These are phyloP conservation scores for Hymenoscyphus albidus DNA, from an alignment of 2,329 filamentous ascomycete genomes.

Conservation along the genomic window DNA sequence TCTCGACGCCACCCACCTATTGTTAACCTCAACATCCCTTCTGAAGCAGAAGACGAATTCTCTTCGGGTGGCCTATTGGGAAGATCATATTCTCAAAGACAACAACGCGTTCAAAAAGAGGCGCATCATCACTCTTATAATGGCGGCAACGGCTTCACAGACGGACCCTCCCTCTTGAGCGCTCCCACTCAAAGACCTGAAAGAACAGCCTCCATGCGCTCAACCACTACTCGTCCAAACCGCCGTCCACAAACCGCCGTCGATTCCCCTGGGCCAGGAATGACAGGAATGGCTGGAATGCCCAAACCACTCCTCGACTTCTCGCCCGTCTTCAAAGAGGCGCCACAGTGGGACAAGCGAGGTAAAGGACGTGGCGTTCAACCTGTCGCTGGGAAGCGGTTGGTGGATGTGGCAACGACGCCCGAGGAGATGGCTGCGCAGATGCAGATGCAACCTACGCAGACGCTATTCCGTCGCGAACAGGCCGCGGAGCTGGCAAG, in stretches of 20 bases:
- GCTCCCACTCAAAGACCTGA: conserved; percentile 24
- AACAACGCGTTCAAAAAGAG: conserved; percentile 37
- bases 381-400: conserved; percentile 40
- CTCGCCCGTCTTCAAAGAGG: conserved; percentile 59
- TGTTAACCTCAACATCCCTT: conserved; percentile 25
- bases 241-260: conserved; percentile 10
- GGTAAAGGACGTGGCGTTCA: conserved; percentile 49
- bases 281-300: conserved; percentile 1
- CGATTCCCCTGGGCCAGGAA: not conserved
- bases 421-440: conserved; percentile 16
- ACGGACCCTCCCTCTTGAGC: conserved; percentile 38
- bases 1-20: conserved; percentile 27
- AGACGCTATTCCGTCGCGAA: conserved; percentile 30
- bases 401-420: conserved; percentile 44
- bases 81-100: conserved; percentile 45
- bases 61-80: conserved; percentile 45
- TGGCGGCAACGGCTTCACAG: conserved; percentile 20
- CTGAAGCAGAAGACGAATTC: conserved; percentile 38
- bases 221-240: conserved; percentile 7
- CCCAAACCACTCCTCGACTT: conserved; percentile 64
- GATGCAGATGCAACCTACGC: conserved; percentile 20
- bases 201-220: conserved; percentile 26
- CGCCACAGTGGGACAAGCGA: conserved; percentile 54
- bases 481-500: not conserved
- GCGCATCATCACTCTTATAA: conserved; percentile 17